phyloP scores from a whole-genome alignment of 352 stramenopile species.

The Thalassiosira exigua region DNA sequence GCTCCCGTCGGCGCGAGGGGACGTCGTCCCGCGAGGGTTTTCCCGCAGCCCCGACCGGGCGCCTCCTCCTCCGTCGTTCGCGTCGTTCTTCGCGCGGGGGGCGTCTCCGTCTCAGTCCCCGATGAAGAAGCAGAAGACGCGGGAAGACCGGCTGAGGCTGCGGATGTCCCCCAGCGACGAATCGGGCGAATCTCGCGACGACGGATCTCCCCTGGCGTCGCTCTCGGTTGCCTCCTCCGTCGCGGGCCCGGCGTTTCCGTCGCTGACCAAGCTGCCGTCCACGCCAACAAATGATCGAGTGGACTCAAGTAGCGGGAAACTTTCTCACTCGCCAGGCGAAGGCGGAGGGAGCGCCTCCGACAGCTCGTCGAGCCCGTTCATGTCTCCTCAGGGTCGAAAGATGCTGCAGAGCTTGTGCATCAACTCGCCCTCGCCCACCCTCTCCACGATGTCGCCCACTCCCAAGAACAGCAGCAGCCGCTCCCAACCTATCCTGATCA shows the following conservation, averaged over 20 bases:
- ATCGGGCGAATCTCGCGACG: neutral
- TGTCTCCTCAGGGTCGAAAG: slow-evolving; percentile 17
- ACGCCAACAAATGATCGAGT: slow-evolving; percentile 4
- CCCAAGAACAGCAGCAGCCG: neutral
- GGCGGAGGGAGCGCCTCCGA: neutral
- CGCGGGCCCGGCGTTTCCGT: neutral
- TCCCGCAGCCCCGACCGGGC: no score
- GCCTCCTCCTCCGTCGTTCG: slow-evolving; percentile 1
- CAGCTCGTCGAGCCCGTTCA: slow-evolving; percentile 24
- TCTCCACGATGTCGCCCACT: neutral
- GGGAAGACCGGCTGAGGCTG: no score
- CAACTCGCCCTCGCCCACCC: neutral
- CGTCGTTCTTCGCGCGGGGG: slow-evolving; percentile 9
- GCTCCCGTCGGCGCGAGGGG: neutral
- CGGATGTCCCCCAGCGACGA: slow-evolving; percentile 1
- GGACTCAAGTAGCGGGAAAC: slow-evolving; percentile 4
- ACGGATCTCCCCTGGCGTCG: neutral
- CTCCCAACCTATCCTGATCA: neutral
- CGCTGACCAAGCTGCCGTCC: slow-evolving; percentile 5
- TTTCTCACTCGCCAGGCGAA: neutral
- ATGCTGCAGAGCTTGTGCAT: slow-evolving; percentile 42
- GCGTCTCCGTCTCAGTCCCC: slow-evolving; percentile 7
- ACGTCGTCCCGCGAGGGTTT: neutral
- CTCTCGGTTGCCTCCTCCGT: neutral
- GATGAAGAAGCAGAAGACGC: slow-evolving; percentile 45